Conservation (phyloP, 345 rosid species). For the Rhodamnia argentea region DNA sequence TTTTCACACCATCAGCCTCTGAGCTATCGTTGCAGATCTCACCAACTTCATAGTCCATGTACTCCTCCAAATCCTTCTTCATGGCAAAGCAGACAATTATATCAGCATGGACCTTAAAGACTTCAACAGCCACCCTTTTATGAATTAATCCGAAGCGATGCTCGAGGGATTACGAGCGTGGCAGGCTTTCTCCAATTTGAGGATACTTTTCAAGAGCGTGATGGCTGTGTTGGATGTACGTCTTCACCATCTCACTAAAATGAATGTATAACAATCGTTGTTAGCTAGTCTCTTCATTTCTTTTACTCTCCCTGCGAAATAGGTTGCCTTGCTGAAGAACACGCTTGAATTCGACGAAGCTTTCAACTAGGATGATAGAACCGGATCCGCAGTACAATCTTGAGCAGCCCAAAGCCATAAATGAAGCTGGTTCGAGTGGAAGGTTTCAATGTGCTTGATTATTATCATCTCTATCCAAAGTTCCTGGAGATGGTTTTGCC, state of each 20-base stretch:
- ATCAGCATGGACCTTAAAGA: not conserved
- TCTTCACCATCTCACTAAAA: too few relatives aligned
- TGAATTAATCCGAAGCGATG: not conserved
- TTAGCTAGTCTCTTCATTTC: too few relatives aligned
- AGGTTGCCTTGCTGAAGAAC: constrained; percentile 3
- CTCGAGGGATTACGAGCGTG: not conserved
- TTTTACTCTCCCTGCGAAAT: too few relatives aligned
- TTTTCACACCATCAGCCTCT: too few relatives aligned
- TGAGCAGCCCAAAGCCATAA: too few relatives aligned
- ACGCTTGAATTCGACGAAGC: not conserved
- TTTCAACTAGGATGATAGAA: not conserved
- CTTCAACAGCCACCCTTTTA: not conserved
- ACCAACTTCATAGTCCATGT: too few relatives aligned
- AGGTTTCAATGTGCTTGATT: not conserved
- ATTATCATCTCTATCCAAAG: not conserved
- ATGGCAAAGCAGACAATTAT: not conserved
- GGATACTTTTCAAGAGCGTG: not conserved
- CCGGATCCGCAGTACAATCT: too few relatives aligned
- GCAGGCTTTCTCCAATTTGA: not conserved
- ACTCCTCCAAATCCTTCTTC: too few relatives aligned
- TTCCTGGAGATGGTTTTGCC: not conserved
- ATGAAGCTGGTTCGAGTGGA: not conserved
- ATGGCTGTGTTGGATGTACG: not conserved
- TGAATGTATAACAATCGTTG: too few relatives aligned
- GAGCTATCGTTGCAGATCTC: too few relatives aligned